Evolutionary conservation across 2,329 filamentous ascomycete species (phyloP), one percentile per base, ranked within the genome.

Genomic region (Pseudovirgaria hyperparasitica): DNA sequence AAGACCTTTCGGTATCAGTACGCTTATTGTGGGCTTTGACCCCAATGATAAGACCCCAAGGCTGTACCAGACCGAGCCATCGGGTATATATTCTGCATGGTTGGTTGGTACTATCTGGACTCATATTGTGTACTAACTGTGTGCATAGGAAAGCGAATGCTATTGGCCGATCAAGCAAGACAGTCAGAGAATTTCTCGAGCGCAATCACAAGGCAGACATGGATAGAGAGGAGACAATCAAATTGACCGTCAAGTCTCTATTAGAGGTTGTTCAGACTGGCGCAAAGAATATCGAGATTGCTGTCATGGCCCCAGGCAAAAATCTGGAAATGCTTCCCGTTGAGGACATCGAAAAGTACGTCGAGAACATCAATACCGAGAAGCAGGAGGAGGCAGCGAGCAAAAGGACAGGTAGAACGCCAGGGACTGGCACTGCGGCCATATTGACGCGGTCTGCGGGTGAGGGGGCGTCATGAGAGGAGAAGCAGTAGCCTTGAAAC

Each of bases 271-370:
- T 98, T 36, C 90, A 98, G 62, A 98, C 90, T 3, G 90, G 90
- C 37, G 90, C 90, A 28, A 98, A 98, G 75, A 98, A 98, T 61
- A 98, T 98, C 48, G 90, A 98, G 64, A 96, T 98, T 49, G 90
- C 92, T 32, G 77, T 98, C 51, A 94, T 96, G 85, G 82, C 84
- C 6, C 86, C 90, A 5, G 86, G 84, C 27, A 85, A 93, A 66
- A 58, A 70, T 10, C 73, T 98, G 37, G 86, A 96, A 66, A 86
- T 93, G 75, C 70, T 98, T 42, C 82, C 85, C 3, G 79, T 87
- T 17, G 87, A 96, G 56, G 82, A 93, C 48, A 98, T 98, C 48
- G 90, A 98, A 67, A 72, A 73, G 43, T 94, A 92, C 50, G 92
- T 98, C 50, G 96, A 96, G 75, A 90, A 75, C 59, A 98, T 98